Base-by-base conservation (phyloP, 768 basidiomycete genomes). In the Chalciporus pseudorubinellus region DNA sequence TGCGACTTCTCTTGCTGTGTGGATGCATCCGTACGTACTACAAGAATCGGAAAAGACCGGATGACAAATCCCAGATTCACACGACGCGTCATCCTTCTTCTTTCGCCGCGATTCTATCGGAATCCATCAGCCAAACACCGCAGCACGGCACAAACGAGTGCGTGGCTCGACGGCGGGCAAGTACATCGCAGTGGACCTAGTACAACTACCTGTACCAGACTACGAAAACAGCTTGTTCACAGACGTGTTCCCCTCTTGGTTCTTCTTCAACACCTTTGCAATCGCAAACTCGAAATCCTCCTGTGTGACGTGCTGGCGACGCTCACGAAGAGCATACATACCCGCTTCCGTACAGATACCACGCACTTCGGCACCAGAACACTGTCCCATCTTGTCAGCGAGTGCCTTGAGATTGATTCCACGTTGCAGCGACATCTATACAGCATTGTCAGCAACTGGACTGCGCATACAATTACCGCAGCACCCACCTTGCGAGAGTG, bases 221-320 rank as follows among this genome's bases (percentile, higher is more conserved):
- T 80, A 89, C 51, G 87, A 87, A 78, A 97, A 98, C 48, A 98
- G 71, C 76, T 95, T 98, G 79, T 89, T 93, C 59, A 93, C 89
- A 1, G 88, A 91, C 21, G 91, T 97, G 68, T 95, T 95, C 14
- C 85, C 87, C 60, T 97, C 94, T 62, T 95, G 90, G 77, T 94
- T 92, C 81, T 95, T 95, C 83, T 97, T 98, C 62, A 95, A 73
- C 9, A 92, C 92, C 81, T 97, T 98, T 3, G 95, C 94, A 12
- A 98, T 89, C 29, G 95, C 95, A 75, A 98, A 94, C 76, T 98
- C 97, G 63, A 98, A 98, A 65, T 98, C 95, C 65, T 98, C 95
- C 70, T 97, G 95, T 3, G 95, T 97, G 45, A 98, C 95, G 68
- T 98, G 95, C 58, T 97, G 95, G 57, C 95, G 76, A 52, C 95